Base-by-base conservation (phyloP, 2,329 filamentous ascomycete genomes). In the Endocalyx cinctus region DNA sequence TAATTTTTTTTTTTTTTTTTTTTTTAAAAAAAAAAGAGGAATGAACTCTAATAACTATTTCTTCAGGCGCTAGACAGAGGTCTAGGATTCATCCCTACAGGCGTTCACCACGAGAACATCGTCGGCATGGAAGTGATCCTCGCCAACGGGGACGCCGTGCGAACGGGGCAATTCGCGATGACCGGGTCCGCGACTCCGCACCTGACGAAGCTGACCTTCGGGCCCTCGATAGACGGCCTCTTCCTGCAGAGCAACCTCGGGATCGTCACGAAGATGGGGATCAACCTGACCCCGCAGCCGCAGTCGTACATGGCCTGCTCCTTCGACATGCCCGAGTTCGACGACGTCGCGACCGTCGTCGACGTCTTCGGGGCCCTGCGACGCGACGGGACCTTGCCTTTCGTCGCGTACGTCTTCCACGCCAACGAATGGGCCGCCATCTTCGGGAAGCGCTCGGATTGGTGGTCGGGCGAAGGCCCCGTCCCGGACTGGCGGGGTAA, bases 221-320 rank as follows among this genome's bases (percentile, higher is more conserved):
- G 63, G 0, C 64, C 64, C 5, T 58, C 58, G 1, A 54, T 65
- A 25, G 64, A 67, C 30, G 67, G 67, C 0, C 60, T 76, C 3
- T 76, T 77, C 46, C 52, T 69, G 2, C 70, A 76, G 45, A 67
- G 62, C 11, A 74, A 72, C 35, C 55, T 75, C 6, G 72, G 71
- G 3, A 67, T 77, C 17, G 69, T 75, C 5, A 71, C 69, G 4
- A 76, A 76, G 47, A 67, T 77, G 58, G 70, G 70, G 1, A 61
- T 77, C 32, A 57, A 55, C 44, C 37, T 63, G 31, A 60, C 55
- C 10, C 57, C 58, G 5, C 58, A 61, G 36, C 61, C 66, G 5
- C 60, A 68, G 40, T 63, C 65, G 0, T 70, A 58, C 48, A 66
- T 70, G 63, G 59, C 61, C 0, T 69, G 66, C 45, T 53, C 57